Percentiles rank a stretch among this genome's conserved stretches.
phyloP scores from a whole-genome alignment of 2,329 filamentous ascomycete species.

The Celoporthe dispersa region DNA sequence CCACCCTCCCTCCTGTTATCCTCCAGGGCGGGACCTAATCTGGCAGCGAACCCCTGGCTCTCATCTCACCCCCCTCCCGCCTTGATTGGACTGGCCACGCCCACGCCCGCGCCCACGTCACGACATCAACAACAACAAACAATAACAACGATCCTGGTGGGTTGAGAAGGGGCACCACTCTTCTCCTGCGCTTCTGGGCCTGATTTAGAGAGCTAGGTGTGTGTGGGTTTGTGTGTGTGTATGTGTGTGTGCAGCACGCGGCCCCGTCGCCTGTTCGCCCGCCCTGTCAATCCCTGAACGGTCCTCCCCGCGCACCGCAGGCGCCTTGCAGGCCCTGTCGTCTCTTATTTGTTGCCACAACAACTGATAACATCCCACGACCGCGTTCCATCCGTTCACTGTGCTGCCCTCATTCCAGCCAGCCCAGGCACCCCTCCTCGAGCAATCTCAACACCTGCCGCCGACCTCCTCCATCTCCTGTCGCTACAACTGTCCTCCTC shows the following conservation, averaged over 20 bases:
- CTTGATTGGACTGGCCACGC: slow-evolving; percentile 7
- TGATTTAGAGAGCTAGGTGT: not conserved
- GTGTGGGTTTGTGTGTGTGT: slow-evolving; percentile 1
- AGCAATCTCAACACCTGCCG: not conserved
- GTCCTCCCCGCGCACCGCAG: not conserved
- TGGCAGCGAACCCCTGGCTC: slow-evolving; percentile 12
- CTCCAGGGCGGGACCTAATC: not conserved
- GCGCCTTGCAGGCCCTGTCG: slow-evolving; percentile 8
- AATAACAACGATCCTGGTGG: not conserved
- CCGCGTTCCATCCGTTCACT: slow-evolving; percentile 2
- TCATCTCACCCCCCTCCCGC: slow-evolving; percentile 10
- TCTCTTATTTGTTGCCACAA: slow-evolving; percentile 2
- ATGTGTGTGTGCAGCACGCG: not conserved
- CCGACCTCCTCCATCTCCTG: not conserved
- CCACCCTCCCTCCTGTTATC: not conserved
- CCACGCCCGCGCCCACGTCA: not conserved
- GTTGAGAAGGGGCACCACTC: not conserved
- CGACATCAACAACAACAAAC: slow-evolving; percentile 7
- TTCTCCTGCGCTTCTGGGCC: not conserved
- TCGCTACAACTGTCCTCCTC: not conserved
- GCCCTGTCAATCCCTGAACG: not conserved
- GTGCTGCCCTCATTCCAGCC: slow-evolving; percentile 2
- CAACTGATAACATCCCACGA: slow-evolving; percentile 15
- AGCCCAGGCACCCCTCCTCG: not conserved
- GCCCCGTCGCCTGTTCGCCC: not conserved